Conservation (phyloP, 345 rosid species). For the Erucastrum elatum region DNA sequence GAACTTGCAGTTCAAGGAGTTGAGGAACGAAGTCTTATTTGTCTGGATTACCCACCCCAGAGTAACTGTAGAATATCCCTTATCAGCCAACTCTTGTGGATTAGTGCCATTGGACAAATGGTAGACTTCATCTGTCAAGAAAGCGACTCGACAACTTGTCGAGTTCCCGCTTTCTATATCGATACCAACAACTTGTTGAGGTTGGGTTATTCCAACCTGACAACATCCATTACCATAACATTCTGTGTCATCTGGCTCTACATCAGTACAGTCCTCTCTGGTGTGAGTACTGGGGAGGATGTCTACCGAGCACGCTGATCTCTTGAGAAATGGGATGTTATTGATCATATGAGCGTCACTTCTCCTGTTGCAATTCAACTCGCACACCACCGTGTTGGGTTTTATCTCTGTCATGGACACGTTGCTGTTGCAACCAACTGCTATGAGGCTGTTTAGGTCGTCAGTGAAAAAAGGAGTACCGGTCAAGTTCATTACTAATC, state of each 20-base stretch:
- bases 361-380: conserved; percentile 32
- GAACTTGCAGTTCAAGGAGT: not conserved
- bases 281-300: not conserved
- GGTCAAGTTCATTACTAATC: not conserved
- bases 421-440: conserved; percentile 42
- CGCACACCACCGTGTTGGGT: conserved; percentile 33
- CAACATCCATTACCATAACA: conserved; percentile 52
- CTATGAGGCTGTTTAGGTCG: conserved; percentile 27
- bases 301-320: not conserved
- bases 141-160: conserved; percentile 19
- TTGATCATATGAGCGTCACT: not conserved
- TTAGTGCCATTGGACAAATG: not conserved
- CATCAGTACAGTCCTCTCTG: not conserved
- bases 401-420: not conserved
- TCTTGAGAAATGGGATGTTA: conserved; percentile 10
- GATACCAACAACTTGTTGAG: conserved; percentile 16
- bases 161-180: not conserved
- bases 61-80: not conserved
- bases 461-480: conserved; percentile 19
- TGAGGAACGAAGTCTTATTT: not conserved
- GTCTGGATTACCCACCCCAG: conserved; percentile 41
- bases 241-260: not conserved
- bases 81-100: not conserved
- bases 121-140: conserved; percentile 8
- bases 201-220: conserved; percentile 1